Evolutionary conservation across 108 stramenopile species (phyloP).

Genomic region (Chaetoceros muelleri): DNA sequence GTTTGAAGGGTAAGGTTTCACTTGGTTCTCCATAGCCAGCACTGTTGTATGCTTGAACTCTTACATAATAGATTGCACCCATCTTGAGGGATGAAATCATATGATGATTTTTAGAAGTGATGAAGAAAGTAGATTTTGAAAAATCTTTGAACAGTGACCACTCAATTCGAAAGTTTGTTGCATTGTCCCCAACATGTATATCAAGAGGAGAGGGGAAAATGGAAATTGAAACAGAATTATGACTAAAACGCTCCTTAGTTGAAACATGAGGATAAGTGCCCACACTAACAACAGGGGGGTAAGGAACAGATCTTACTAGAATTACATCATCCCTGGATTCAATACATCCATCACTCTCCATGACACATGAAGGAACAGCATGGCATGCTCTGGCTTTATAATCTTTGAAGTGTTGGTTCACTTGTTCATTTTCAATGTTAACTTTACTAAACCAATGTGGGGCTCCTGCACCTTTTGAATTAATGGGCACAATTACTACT

Average conservation of each 20-base stretch:
- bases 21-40: slow-evolving; percentile 31
- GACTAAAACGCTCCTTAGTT: slow-evolving; percentile 25
- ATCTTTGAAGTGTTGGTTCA: too few species aligned
- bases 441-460: slow-evolving; percentile 21
- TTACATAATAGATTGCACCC: slow-evolving; percentile 59
- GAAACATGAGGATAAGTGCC: slow-evolving; percentile 17
- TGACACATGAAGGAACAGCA: slow-evolving; percentile 37
- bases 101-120: slow-evolving; percentile 21
- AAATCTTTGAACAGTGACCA: slow-evolving; percentile 53
- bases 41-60: slow-evolving; percentile 52
- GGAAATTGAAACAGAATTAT: slow-evolving; percentile 21
- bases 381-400: slow-evolving; percentile 22
- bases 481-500: slow-evolving; percentile 18
- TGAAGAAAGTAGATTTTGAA: slow-evolving; percentile 6
- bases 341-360: slow-evolving; percentile 17
- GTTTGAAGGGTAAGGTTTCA: slow-evolving; percentile 23
- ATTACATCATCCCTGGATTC: slow-evolving; percentile 22
- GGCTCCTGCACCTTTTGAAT: slow-evolving; percentile 21
- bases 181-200: slow-evolving; percentile 31
- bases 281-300: slow-evolving; percentile 14
- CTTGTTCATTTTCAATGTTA: too few species aligned
- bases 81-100: slow-evolving; percentile 39
- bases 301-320: slow-evolving; percentile 25
- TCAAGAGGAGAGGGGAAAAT: slow-evolving; percentile 13
- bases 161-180: slow-evolving; percentile 72